Evolutionary conservation across 495 filamentous ascomycete species (phyloP).

Genomic region (Lepraria neglecta): DNA sequence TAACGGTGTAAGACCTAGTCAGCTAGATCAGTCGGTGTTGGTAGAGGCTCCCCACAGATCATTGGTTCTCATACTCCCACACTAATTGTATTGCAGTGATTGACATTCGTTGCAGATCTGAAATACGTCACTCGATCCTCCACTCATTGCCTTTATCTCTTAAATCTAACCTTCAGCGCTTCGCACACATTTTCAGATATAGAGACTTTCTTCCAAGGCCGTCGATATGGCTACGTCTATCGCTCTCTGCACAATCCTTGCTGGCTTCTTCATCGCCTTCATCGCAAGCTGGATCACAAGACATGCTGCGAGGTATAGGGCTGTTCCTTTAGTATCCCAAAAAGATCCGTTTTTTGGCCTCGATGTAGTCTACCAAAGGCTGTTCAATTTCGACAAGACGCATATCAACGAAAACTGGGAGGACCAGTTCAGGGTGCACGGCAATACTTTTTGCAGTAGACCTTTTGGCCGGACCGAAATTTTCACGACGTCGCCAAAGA

Average conservation of each 20-base stretch:
- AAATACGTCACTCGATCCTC: too few relatives aligned
- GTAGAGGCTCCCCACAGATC: too few relatives aligned
- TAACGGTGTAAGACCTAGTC: too few relatives aligned
- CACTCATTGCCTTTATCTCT: too few relatives aligned
- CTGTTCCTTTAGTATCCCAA: not conserved
- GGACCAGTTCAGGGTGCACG: slow-evolving; percentile 3
- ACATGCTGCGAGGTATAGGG: not conserved
- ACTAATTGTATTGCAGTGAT: too few relatives aligned
- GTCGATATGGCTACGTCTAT: not conserved
- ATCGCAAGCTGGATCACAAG: not conserved
- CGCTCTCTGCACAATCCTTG: not conserved
- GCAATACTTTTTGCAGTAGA: slow-evolving; percentile 7
- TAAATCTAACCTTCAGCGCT: not conserved
- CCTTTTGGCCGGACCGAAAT: slow-evolving; percentile 6
- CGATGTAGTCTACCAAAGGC: not conserved
- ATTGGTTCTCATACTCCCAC: too few relatives aligned
- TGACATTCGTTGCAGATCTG: too few relatives aligned
- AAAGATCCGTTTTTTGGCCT: not conserved
- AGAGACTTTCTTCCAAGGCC: not conserved
- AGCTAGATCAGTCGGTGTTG: too few relatives aligned
- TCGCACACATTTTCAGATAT: not conserved
- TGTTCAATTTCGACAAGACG: not conserved
- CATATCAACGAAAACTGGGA: not conserved
- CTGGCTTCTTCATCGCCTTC: not conserved
- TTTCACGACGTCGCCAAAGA: slow-evolving; percentile 14